Evolutionary conservation across 345 rosid genomes (phyloP), one percentile per base, ranked within the genome.

Genomic region (Populus pruinosa): DNA sequence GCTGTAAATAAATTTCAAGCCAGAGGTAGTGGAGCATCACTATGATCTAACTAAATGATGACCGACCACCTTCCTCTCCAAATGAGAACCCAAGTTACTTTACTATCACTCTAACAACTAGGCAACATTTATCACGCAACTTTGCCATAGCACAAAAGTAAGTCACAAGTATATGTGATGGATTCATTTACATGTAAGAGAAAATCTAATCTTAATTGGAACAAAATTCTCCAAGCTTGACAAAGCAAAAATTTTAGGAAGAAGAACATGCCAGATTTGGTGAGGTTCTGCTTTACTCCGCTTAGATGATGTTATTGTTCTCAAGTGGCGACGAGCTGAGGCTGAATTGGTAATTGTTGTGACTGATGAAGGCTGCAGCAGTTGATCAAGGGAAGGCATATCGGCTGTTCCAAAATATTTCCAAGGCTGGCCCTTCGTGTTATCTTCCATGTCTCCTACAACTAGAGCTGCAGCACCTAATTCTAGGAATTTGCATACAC

Each of bases 381-480:
- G 85, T 82, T 96, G 98, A 85, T 92, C 97, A 76, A 94, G 93
- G 84, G 87, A 94, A 68, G 99, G 99, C 97, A 92, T 88, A 84
- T 92, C 97, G 78, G 90, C 77, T 79, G 95, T 92, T 71, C 98
- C 97, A 77, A 93, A 89, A 88, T 87, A 89, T 85, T 90, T 94
- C 97, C 98, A 92, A 72, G 91, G 94, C 77, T 91, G 93, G 75
- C 97, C 94, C 83, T 90, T 94, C 95, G 89, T 88, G 87, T 91
- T 94, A 61, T 97, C 89, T 85, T 94, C 97, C 94, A 94, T 88
- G 78, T 96, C 97, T 72, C 95, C 98, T 50, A 94, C 92, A 78
- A 96, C 95, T 41, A 96, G 85, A 70, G 98, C 95, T 17, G 98
- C 97, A 33, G 99, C 99, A 77, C 99, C 99, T 80, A 92, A 88